These are phyloP conservation scores for Ceratocystis ficicola DNA, from an alignment of 2,329 filamentous ascomycete genomes.

Conservation along the genomic window DNA sequence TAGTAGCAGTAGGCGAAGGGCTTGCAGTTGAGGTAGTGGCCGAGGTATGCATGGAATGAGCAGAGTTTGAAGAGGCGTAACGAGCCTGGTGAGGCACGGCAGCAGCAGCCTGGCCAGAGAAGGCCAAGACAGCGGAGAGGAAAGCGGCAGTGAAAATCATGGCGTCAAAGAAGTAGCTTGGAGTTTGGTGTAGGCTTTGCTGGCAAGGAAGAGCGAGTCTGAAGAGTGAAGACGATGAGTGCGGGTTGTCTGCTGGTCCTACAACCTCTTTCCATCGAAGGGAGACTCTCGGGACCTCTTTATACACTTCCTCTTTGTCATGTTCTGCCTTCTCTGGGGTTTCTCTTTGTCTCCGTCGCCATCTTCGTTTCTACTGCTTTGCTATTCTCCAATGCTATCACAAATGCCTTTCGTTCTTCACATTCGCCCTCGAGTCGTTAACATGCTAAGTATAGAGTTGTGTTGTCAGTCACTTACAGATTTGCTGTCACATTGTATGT, in stretches of 20 bases:
- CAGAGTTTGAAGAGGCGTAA: slow-evolving; percentile 17
- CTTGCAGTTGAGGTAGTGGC: background rate
- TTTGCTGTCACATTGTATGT: background rate
- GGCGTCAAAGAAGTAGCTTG: slow-evolving; percentile 23
- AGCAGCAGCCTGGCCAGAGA: slow-evolving; percentile 29
- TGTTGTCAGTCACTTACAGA: background rate
- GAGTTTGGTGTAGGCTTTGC: slow-evolving; percentile 24
- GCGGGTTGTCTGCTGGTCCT: background rate
- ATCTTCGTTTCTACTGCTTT: background rate
- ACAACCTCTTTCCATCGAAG: background rate
- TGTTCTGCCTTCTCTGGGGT: background rate
- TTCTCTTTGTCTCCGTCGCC: background rate
- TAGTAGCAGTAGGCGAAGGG: slow-evolving; percentile 1
- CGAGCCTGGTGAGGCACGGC: slow-evolving; percentile 24
- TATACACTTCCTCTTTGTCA: background rate
- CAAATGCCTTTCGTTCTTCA: background rate
- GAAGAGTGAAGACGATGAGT: background rate
- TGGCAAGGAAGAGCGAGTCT: background rate
- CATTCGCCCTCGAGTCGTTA: background rate
- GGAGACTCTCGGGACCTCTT: background rate
- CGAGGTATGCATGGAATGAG: background rate
- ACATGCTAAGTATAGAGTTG: slow-evolving; percentile 1
- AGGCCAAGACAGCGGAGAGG: slow-evolving; percentile 32
- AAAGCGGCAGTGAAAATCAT: slow-evolving; percentile 31
- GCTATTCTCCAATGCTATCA: background rate